A percentile compares a stretch with the other conserved stretches of the same genome.
phyloP scores from a whole-genome alignment of 257 asterid genomes.

The Primulina huaijiensis region DNA sequence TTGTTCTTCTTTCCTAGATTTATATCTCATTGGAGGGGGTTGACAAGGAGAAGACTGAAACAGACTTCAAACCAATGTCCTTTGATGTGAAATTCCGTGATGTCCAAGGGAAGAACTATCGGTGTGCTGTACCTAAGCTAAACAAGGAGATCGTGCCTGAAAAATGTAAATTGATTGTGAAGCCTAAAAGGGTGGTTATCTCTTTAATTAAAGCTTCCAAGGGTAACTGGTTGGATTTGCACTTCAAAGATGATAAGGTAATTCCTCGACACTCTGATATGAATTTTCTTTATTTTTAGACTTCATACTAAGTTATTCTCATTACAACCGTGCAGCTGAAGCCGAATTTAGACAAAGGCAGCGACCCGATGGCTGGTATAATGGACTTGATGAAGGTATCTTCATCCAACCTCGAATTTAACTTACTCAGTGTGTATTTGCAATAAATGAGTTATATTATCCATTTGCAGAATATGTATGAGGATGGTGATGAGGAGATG shows the following conservation, averaged over 20 bases:
- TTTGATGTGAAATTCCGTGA: conserved; percentile 71
- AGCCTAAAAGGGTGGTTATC: conserved; percentile 61
- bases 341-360: conserved; percentile 60
- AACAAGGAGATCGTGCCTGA: conserved; percentile 75
- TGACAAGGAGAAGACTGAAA: conserved; percentile 63
- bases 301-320: not conserved
- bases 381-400: conserved; percentile 90
- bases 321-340: conserved; percentile 44
- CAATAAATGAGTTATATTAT: not conserved
- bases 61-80: conserved; percentile 65
- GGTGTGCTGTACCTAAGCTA: conserved; percentile 75
- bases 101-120: conserved; percentile 76
- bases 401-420: not conserved
- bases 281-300: not conserved
- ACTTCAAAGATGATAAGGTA: conserved; percentile 90
- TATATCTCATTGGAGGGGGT: conserved; percentile 82
- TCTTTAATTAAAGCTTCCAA: conserved; percentile 48
- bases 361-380: conserved; percentile 90
- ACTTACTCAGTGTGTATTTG: not conserved
- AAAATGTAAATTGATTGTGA: conserved; percentile 70
- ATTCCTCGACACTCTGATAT: not conserved
- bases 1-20: conserved; percentile 40
- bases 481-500: conserved; percentile 89
- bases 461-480: conserved; percentile 66
- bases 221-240: conserved; percentile 84